Evolutionary conservation across 352 stramenopile species (phyloP).

Genomic region (Pythium monospermum): DNA sequence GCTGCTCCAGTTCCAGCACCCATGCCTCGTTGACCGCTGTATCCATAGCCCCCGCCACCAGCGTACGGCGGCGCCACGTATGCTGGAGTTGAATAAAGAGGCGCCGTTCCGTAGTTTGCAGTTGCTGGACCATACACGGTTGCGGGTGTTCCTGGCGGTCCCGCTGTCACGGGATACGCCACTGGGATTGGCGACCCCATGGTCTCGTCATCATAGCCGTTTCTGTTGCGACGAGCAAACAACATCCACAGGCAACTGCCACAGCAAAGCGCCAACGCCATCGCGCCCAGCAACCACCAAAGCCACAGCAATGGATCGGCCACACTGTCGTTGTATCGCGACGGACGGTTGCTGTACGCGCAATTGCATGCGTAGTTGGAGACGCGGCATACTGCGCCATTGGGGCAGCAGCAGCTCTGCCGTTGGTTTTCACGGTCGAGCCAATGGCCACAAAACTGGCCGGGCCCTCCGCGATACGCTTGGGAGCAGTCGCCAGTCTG

Average conservation of each 20-base stretch:
- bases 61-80: neutral
- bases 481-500: conserved; percentile 33
- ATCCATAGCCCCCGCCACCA: conserved; percentile 2
- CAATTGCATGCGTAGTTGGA: conserved; percentile 52
- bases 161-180: conserved; percentile 10
- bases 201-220: neutral
- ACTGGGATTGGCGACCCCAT: conserved; percentile 8
- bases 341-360: conserved; percentile 3
- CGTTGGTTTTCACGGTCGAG: conserved; percentile 36
- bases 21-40: conserved; percentile 31
- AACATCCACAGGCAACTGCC: conserved; percentile 15
- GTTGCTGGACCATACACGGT: neutral
- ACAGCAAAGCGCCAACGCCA: conserved; percentile 10
- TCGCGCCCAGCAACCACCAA: conserved; percentile 34
- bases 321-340: conserved; percentile 5
- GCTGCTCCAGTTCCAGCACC: conserved; percentile 39
- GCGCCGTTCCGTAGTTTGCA: conserved; percentile 5
- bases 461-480: conserved; percentile 27
- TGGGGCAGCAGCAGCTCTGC: conserved; percentile 44
- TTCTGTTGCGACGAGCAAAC: neutral
- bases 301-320: conserved; percentile 29
- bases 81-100: conserved; percentile 9
- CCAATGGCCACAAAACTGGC: conserved; percentile 55
- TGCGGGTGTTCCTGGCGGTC: neutral
- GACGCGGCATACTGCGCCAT: conserved; percentile 33